These are phyloP conservation scores for Phytophthora idaei DNA, from an alignment of 352 stramenopile genomes.

Conservation along the genomic window DNA sequence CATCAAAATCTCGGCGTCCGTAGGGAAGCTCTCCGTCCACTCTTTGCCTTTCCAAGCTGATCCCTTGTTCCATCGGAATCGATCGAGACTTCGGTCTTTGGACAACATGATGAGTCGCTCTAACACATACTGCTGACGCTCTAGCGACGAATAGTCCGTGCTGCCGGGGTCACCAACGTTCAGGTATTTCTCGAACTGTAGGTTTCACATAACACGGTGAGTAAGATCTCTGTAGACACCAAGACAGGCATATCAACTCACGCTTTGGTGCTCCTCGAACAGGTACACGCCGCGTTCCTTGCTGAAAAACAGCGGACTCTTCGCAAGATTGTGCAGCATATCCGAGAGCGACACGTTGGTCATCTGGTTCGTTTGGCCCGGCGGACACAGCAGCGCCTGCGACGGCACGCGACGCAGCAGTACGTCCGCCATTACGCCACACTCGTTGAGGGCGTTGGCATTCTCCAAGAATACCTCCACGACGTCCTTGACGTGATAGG, in stretches of 20 bases:
- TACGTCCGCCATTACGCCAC: slow-evolving; percentile 80
- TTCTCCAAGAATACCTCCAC: slow-evolving; percentile 85
- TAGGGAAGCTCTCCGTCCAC: slow-evolving; percentile 78
- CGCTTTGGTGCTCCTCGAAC: slow-evolving; percentile 81
- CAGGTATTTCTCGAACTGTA: slow-evolving; percentile 87
- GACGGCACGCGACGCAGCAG: slow-evolving; percentile 70
- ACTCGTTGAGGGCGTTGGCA: slow-evolving; percentile 78
- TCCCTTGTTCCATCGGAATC: slow-evolving; percentile 85
- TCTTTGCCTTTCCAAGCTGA: slow-evolving; percentile 86
- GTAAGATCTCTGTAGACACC: neutral
- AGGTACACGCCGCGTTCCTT: slow-evolving; percentile 77
- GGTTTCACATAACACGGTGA: slow-evolving; percentile 11
- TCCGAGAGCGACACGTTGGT: slow-evolving; percentile 84
- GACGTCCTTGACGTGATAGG: slow-evolving; percentile 86
- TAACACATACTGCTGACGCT: slow-evolving; percentile 85
- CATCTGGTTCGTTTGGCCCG: slow-evolving; percentile 73
- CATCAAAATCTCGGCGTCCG: slow-evolving; percentile 87
- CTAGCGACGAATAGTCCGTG: slow-evolving; percentile 74
- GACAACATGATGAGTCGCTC: slow-evolving; percentile 87
- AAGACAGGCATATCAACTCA: slow-evolving; percentile 36
- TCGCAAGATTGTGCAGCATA: slow-evolving; percentile 70
- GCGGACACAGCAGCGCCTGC: slow-evolving; percentile 78
- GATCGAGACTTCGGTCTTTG: slow-evolving; percentile 84
- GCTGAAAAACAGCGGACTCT: slow-evolving; percentile 76
- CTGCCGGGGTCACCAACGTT: slow-evolving; percentile 79